Evolutionary conservation across 2,329 filamentous ascomycete species (phyloP).

Genomic region (Lasiodiplodia sp.): DNA sequence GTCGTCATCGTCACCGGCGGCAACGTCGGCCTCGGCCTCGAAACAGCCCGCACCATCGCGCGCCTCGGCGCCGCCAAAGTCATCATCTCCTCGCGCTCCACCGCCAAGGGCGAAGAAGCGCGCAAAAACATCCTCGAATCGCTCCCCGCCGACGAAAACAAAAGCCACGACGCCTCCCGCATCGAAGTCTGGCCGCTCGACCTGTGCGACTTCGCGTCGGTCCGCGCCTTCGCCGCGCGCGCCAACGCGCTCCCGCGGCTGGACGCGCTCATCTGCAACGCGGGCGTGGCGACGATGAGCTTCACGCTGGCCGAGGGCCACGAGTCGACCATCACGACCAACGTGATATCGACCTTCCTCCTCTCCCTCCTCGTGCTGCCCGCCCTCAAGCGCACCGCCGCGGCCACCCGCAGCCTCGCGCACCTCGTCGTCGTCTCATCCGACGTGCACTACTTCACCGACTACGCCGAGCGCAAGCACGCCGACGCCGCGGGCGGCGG

Average conservation of each 20-base stretch:
- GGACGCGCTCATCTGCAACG: conserved; percentile 50
- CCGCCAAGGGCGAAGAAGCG: conserved; percentile 54
- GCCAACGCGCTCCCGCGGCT: conserved; percentile 39
- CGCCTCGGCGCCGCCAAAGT: conserved; percentile 50
- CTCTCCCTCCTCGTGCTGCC: conserved; percentile 42
- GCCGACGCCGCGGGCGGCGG: neutral
- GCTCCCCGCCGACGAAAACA: conserved; percentile 30
- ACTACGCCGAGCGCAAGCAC: conserved; percentile 22
- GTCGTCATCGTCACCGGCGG: conserved; percentile 58
- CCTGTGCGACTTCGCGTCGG: conserved; percentile 44
- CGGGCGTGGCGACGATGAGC: conserved; percentile 41
- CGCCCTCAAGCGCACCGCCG: conserved; percentile 34
- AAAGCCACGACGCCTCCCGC: conserved; percentile 39
- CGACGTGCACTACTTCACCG: conserved; percentile 31
- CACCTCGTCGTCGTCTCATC: conserved; percentile 33
- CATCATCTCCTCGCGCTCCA: conserved; percentile 54
- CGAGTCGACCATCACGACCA: conserved; percentile 47
- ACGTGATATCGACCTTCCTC: conserved; percentile 50
- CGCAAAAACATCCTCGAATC: conserved; percentile 47
- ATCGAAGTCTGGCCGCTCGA: conserved; percentile 58
- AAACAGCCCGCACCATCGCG: conserved; percentile 54
- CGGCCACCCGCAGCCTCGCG: neutral
- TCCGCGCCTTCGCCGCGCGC: conserved; percentile 44
- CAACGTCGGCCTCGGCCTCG: conserved; percentile 56
- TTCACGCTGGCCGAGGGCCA: conserved; percentile 39